A percentile compares a stretch with the other conserved stretches of the same genome.
These are phyloP conservation scores for Pleurotus tuoliensis DNA, from an alignment of 768 basidiomycete genomes.

Conservation along the genomic window DNA sequence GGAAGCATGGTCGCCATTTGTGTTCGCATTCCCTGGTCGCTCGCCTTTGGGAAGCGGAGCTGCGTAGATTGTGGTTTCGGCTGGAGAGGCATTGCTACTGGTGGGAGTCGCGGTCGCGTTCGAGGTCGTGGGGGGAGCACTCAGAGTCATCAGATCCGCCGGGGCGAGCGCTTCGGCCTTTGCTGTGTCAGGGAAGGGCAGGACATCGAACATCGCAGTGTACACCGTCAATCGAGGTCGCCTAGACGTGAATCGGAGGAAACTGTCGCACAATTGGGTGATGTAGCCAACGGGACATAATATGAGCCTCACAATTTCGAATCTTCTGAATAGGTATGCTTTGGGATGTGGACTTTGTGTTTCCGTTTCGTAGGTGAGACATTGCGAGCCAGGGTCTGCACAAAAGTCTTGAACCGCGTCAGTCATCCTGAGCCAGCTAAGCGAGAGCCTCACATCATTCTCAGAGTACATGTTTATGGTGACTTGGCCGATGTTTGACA, in stretches of 20 bases:
- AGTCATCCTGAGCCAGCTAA: not conserved
- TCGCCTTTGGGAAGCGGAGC: conserved; percentile 8
- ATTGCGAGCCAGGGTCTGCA: conserved; percentile 34
- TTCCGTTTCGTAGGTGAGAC: conserved; percentile 32
- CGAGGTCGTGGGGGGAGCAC: not conserved
- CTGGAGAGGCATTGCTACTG: not conserved
- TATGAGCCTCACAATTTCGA: conserved; percentile 25
- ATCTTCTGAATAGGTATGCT: conserved; percentile 18
- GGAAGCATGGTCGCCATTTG: conserved; percentile 10
- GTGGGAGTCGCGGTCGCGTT: conserved; percentile 3
- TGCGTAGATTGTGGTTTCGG: conserved; percentile 12
- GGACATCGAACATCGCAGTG: conserved; percentile 43
- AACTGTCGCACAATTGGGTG: conserved; percentile 17
- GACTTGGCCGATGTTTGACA: conserved; percentile 38
- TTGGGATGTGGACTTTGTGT: conserved; percentile 30
- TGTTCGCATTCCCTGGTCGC: conserved; percentile 4
- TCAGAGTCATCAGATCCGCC: conserved; percentile 1
- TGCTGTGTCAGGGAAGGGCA: not conserved
- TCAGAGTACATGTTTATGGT: conserved; percentile 43
- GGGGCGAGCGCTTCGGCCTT: not conserved
- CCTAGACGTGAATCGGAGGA: conserved; percentile 27
- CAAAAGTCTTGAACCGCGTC: not conserved
- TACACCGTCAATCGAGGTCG: conserved; percentile 33
- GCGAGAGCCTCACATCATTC: conserved; percentile 32
- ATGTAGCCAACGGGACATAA: not conserved